Evolutionary conservation across 2,329 filamentous ascomycete species (phyloP), one percentile per base, ranked within the genome.

Genomic region (Hortaea sp.): DNA sequence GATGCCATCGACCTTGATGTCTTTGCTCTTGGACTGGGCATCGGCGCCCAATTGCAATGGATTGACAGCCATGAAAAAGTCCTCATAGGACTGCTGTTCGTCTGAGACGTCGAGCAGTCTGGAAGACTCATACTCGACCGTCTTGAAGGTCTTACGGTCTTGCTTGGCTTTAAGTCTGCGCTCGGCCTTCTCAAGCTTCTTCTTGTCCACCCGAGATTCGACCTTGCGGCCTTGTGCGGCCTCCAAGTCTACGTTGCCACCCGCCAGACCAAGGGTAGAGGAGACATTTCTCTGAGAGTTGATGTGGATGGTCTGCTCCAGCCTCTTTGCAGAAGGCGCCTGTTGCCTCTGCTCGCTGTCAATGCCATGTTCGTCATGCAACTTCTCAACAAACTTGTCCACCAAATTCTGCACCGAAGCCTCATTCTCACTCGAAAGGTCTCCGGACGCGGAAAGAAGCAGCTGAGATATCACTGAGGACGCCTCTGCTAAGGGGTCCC

Each of bases 31-130:
- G 43, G 69, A 66, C 41, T 61, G 56, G 30, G 82, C 77, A 49
- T 82, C 81, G 20, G 75, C 71, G 45, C 88, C 90, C 50, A 97
- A 62, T 64, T 97, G 90, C 52, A 98, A 77, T 50, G 92, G 92
- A 67, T 98, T 98, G 73, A 98, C 92, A 45, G 88, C 84, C 92
- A 98, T 97, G 78, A 94, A 98, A 71, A 98, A 97, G 66, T 98
- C 92, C 69, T 98, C 92, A 65, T 98, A 98, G 37, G 88, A 94
- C 74, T 95, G 84, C 9, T 89, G 74, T 59, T 83, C 79, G 59
- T 90, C 84, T 4, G 87, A 77, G 67, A 87, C 79, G 63, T 94
- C 84, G 55, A 98, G 80, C 55, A 98, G 74, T 56, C 82, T 82
- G 9, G 92, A 97, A 0, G 92, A 86, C 70, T 98, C 92, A 66